A percentile compares a stretch with the other conserved stretches of the same genome.
These are phyloP conservation scores for Passalora sequoiae DNA, from an alignment of 2,329 filamentous ascomycete species.

Conservation along the genomic window DNA sequence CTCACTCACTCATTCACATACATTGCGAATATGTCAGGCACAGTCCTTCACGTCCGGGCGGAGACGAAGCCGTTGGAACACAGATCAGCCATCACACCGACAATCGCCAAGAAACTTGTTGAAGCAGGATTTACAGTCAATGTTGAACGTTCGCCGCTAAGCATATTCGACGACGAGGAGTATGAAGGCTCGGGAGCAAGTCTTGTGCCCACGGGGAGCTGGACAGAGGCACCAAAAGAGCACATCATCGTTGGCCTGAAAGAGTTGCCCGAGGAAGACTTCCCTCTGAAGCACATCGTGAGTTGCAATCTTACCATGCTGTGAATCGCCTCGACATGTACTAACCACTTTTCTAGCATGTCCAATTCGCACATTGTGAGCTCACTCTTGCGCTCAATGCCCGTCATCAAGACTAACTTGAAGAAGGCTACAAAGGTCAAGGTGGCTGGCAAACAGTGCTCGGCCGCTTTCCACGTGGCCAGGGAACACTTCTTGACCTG, in stretches of 20 bases:
- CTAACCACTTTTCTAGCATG: conserved; percentile 24
- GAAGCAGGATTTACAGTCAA: conserved; percentile 39
- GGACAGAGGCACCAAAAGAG: conserved; percentile 39
- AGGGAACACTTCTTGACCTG: conserved; percentile 74
- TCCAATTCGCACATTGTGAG: conserved; percentile 37
- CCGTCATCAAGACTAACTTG: too few species aligned
- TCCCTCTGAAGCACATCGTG: conserved; percentile 62
- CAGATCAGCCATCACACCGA: conserved; percentile 36
- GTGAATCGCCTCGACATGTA: not conserved
- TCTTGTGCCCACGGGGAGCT: conserved; percentile 38
- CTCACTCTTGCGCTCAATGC: too few species aligned
- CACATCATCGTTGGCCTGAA: conserved; percentile 37
- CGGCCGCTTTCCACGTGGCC: conserved; percentile 70
- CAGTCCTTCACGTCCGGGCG: conserved; percentile 30
- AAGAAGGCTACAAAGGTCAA: conserved; percentile 47
- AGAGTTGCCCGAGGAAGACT: conserved; percentile 53
- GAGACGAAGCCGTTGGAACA: conserved; percentile 38
- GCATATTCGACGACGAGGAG: conserved; percentile 38
- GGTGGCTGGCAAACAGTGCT: conserved; percentile 73
- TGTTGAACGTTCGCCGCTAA: conserved; percentile 37
- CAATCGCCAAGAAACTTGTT: conserved; percentile 38
- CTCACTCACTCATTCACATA: too few species aligned
- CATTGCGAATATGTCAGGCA: conserved; percentile 26
- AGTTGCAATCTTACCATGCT: not conserved
- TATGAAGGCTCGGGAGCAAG: conserved; percentile 39